A percentile compares a stretch with the other conserved stretches of the same genome.
Conservation (phyloP, 345 rosid genomes). For the Pseudoturritis turrita region DNA sequence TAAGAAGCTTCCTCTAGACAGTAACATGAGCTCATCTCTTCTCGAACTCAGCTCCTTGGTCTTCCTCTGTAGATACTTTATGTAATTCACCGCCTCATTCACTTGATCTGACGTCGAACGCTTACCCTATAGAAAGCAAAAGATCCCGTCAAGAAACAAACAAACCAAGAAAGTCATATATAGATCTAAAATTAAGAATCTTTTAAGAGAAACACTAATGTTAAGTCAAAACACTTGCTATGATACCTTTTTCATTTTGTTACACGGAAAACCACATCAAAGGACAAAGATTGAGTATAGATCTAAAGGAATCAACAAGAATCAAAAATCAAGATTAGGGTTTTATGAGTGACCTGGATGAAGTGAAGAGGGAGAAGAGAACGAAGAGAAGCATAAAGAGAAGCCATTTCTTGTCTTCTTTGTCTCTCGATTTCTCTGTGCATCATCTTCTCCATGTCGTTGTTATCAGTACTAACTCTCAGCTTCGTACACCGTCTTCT, state of each 20-base stretch:
- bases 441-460: constrained; percentile 48
- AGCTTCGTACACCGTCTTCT: constrained; percentile 18
- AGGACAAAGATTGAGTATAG: neutral
- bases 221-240: constrained; percentile 2
- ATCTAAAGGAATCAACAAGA: neutral
- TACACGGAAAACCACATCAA: neutral
- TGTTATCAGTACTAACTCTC: neutral
- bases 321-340: constrained; percentile 9
- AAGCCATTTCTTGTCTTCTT: constrained; percentile 69
- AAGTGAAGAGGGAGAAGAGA: constrained; percentile 62
- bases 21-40: constrained; percentile 41
- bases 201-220: neutral
- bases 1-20: constrained; percentile 23
- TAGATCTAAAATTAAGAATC: constrained; percentile 9
- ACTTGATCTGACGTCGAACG: constrained; percentile 79
- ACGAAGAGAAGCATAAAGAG: constrained; percentile 48
- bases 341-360: constrained; percentile 46
- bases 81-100: constrained; percentile 62
- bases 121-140: constrained; percentile 52
- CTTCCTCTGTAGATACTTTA: constrained; percentile 43
- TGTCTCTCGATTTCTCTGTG: constrained; percentile 68
- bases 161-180: neutral
- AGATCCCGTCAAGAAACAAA: constrained; percentile 15
- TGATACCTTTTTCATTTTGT: neutral
- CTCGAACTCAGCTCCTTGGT: constrained; percentile 38